phyloP scores from a whole-genome alignment of 306 rosid genomes.

The Alnus glutinosa region DNA sequence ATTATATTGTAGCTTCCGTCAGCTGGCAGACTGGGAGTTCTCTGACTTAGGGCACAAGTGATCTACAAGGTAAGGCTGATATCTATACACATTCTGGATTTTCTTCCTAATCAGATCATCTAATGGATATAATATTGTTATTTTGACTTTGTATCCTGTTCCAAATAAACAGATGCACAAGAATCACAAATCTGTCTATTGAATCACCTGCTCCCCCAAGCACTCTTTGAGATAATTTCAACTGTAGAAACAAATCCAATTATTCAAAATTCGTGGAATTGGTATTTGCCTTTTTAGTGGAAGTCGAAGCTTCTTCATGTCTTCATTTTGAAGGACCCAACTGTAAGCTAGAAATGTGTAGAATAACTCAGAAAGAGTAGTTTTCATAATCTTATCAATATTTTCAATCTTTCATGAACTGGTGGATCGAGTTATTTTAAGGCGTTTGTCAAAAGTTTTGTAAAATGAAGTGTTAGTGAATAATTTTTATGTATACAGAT shows the following conservation, averaged over 20 bases:
- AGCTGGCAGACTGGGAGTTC: conserved; percentile 23
- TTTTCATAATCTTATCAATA: conserved; percentile 22
- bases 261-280: conserved; percentile 11
- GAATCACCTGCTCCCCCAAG: conserved; percentile 26
- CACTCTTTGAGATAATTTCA: conserved; percentile 26
- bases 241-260: conserved; percentile 12
- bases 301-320: conserved; percentile 30
- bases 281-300: conserved; percentile 17
- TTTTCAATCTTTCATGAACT: conserved; percentile 18
- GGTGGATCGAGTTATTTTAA: conserved; percentile 18
- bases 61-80: conserved; percentile 24
- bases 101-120: conserved; percentile 14
- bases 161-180: conserved; percentile 25
- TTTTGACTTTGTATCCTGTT: conserved; percentile 23
- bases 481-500: not conserved
- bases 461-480: not conserved
- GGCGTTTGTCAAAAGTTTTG: not conserved
- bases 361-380: conserved; percentile 23
- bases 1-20: conserved; percentile 31
- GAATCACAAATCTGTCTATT: conserved; percentile 15
- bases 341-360: conserved; percentile 31
- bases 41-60: conserved; percentile 4
- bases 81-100: conserved; percentile 10
- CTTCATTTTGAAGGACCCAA: conserved; percentile 18
- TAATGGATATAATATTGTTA: conserved; percentile 6